Conservation (phyloP, 1,139 yeast species). For the Lodderomyces jiufengensis region DNA sequence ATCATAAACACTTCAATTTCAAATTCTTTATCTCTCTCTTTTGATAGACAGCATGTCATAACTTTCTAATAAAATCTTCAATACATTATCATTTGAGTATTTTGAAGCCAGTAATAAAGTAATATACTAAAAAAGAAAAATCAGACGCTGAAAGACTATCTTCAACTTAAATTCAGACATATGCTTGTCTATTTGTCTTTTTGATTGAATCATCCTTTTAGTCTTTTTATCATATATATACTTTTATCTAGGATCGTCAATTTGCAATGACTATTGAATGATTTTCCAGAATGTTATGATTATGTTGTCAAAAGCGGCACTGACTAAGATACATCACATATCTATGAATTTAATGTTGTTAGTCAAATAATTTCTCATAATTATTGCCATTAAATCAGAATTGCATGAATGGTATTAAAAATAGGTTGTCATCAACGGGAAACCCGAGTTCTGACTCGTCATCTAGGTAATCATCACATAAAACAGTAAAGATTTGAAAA, state of each 20-base stretch:
- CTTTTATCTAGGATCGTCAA: background rate
- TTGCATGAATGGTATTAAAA: constrained; percentile 94
- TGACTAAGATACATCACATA: too few relatives aligned
- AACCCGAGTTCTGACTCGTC: constrained; percentile 98
- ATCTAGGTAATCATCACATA: constrained; percentile 70
- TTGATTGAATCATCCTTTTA: constrained; percentile 71
- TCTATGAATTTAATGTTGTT: too few relatives aligned
- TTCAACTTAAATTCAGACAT: constrained; percentile 79
- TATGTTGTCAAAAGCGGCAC: background rate
- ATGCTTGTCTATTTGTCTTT: constrained; percentile 85
- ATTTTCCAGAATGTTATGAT: constrained; percentile 16
- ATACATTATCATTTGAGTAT: constrained; percentile 5
- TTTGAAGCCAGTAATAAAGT: too few relatives aligned
- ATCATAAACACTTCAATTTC: constrained; percentile 61
- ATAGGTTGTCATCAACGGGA: constrained; percentile 88
- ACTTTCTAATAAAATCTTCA: constrained; percentile 9
- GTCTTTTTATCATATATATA: background rate
- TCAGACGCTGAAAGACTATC: constrained; percentile 71
- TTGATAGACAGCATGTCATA: constrained; percentile 2
- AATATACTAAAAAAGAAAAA: constrained; percentile 19
- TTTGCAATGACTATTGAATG: constrained; percentile 15
- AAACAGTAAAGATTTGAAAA: too few relatives aligned
- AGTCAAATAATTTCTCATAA: background rate
- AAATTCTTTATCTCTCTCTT: background rate
- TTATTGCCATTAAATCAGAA: constrained; percentile 48